Evolutionary conservation across 2,329 filamentous ascomycete genomes (phyloP).

Genomic region (Albifimbria verrucaria): DNA sequence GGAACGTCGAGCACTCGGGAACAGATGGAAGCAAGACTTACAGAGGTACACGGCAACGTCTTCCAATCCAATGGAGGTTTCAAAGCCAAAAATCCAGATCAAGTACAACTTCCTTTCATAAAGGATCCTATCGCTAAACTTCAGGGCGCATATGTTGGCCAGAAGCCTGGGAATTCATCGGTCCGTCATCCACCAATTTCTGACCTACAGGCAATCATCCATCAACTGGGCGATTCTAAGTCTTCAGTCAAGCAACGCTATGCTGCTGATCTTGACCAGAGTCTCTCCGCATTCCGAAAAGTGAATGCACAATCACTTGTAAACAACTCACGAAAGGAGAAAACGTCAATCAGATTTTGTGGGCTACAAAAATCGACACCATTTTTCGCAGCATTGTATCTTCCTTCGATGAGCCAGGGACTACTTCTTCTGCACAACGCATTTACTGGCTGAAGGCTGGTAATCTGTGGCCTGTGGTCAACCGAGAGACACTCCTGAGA

Average conservation of each 20-base stretch:
- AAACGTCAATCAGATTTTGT: no score
- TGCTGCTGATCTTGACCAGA: neutral
- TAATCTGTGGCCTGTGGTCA: slow-evolving; percentile 18
- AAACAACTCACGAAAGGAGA: no score
- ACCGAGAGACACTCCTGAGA: slow-evolving; percentile 14
- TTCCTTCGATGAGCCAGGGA: slow-evolving; percentile 7
- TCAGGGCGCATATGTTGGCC: no score
- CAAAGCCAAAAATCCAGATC: no score
- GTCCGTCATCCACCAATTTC: no score
- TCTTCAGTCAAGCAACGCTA: neutral
- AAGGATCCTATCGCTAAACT: no score
- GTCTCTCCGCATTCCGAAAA: neutral
- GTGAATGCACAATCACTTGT: no score
- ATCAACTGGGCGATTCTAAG: neutral
- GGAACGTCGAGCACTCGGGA: no score
- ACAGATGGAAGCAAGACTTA: neutral
- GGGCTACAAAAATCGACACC: slow-evolving; percentile 7
- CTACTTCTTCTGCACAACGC: slow-evolving; percentile 8
- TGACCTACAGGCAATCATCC: neutral
- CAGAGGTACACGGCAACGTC: neutral
- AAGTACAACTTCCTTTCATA: no score
- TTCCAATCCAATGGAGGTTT: neutral
- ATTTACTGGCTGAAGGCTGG: slow-evolving; percentile 19
- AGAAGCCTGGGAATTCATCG: no score
- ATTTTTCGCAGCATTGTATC: slow-evolving; percentile 7